phyloP scores from a whole-genome alignment of 495 filamentous ascomycete genomes.

The Poronia punctata region DNA sequence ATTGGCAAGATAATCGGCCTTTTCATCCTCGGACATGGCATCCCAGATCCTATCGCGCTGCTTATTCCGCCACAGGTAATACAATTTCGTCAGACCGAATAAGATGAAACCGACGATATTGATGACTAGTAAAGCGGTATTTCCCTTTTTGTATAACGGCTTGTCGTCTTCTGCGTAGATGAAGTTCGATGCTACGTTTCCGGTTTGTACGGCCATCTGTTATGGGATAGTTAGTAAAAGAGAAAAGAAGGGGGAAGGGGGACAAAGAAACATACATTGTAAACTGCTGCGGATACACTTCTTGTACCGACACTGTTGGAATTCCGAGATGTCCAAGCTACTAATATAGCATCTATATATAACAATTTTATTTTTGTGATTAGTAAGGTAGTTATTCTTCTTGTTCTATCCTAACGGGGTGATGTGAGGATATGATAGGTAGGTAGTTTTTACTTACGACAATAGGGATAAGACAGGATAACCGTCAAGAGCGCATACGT shows the following conservation, averaged over 20 bases:
- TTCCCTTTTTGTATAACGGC: slow-evolving; percentile 58
- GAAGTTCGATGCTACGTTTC: slow-evolving; percentile 43
- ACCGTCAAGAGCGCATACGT: slow-evolving; percentile 48
- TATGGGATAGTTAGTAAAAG: slow-evolving; percentile 1
- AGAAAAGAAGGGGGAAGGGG: neutral
- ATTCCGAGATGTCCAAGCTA: slow-evolving; percentile 58
- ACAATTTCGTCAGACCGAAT: slow-evolving; percentile 34
- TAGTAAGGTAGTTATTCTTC: no score
- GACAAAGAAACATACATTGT: slow-evolving; percentile 38
- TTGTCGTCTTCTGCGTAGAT: slow-evolving; percentile 57
- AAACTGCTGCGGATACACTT: slow-evolving; percentile 56
- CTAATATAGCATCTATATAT: slow-evolving; percentile 52
- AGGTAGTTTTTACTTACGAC: slow-evolving; percentile 19
- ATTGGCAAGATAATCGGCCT: slow-evolving; percentile 27
- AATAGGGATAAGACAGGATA: slow-evolving; percentile 39
- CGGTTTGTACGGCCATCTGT: slow-evolving; percentile 58
- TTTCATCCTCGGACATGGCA: slow-evolving; percentile 31
- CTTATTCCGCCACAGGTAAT: slow-evolving; percentile 40
- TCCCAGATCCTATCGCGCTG: slow-evolving; percentile 33
- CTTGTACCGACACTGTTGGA: slow-evolving; percentile 62
- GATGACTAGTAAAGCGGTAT: slow-evolving; percentile 55
- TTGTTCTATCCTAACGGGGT: no score
- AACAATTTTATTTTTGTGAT: no score
- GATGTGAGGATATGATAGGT: no score
- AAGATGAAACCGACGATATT: slow-evolving; percentile 25